phyloP scores from a whole-genome alignment of 208 protist species.

The Trypanosoma rangeli region DNA sequence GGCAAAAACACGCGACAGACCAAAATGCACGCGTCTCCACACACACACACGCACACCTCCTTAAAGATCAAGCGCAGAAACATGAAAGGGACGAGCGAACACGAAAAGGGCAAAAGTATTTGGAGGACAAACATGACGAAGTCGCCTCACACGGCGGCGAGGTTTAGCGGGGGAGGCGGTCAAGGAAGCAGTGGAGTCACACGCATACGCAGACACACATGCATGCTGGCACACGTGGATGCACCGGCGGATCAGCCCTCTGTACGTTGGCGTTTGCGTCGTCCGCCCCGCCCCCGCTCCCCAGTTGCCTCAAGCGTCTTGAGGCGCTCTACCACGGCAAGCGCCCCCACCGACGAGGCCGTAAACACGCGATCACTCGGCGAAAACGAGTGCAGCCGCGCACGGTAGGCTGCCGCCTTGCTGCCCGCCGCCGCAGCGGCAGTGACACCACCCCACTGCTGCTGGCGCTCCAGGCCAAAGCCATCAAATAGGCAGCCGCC shows the following conservation, averaged over 20 bases:
- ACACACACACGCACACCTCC: neutral
- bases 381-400: conserved; percentile 61
- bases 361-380: conserved; percentile 79
- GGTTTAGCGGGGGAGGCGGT: neutral
- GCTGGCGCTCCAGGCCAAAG: conserved; percentile 66
- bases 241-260: neutral
- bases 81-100: neutral
- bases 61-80: neutral
- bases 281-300: conserved; percentile 6
- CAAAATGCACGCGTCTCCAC: neutral
- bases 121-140: neutral
- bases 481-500: conserved; percentile 81
- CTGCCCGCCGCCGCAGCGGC: neutral
- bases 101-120: neutral
- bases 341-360: conserved; percentile 65
- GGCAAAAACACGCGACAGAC: neutral
- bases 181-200: neutral
- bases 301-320: conserved; percentile 33
- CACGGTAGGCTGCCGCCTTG: conserved; percentile 38
- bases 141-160: too few relatives aligned
- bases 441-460: conserved; percentile 6
- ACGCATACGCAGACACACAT: neutral
- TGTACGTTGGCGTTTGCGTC: conserved; percentile 1
- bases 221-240: neutral
- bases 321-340: conserved; percentile 64